Conservation (phyloP, 495 filamentous ascomycete species). For the Physcia stellaris region DNA sequence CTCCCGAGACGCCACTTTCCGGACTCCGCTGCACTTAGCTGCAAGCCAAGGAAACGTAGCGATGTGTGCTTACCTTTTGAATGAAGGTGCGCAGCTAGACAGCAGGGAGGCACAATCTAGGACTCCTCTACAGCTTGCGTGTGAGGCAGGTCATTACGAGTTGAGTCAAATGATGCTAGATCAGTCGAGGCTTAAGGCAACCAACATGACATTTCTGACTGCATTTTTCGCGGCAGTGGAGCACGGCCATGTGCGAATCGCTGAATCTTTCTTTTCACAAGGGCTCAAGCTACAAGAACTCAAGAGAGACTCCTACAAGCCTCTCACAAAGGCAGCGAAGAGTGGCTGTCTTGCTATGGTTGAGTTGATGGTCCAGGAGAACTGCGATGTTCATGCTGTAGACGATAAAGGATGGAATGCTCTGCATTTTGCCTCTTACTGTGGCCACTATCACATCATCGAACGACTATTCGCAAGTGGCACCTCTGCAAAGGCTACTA, state of each 20-base stretch:
- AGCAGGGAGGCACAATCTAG: slow-evolving; percentile 3
- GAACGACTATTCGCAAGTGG: background rate
- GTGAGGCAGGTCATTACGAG: slow-evolving; percentile 5
- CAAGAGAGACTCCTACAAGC: slow-evolving; percentile 1
- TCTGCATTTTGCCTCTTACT: slow-evolving; percentile 7
- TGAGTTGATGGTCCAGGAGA: slow-evolving; percentile 3
- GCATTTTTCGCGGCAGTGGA: slow-evolving; percentile 19
- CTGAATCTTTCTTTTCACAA: slow-evolving; percentile 2
- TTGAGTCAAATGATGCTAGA: slow-evolving; percentile 3
- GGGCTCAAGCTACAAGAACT: slow-evolving; percentile 4
- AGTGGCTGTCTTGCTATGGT: slow-evolving; percentile 6
- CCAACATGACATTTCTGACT: slow-evolving; percentile 4
- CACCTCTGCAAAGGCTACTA: slow-evolving; percentile 1
- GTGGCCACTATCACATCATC: slow-evolving; percentile 7
- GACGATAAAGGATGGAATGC: slow-evolving; percentile 7
- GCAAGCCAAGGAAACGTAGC: slow-evolving; percentile 3
- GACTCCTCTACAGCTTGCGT: slow-evolving; percentile 4
- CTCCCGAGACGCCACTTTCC: slow-evolving; percentile 2
- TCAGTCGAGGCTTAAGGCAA: background rate
- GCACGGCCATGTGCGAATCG: slow-evolving; percentile 10
- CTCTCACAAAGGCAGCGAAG: slow-evolving; percentile 3
- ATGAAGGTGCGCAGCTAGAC: slow-evolving; percentile 6
- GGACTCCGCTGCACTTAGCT: slow-evolving; percentile 4
- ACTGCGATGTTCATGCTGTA: background rate
- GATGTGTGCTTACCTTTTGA: slow-evolving; percentile 5